phyloP scores from a whole-genome alignment of 2,329 filamentous ascomycete genomes.

The Lachnellula arida region DNA sequence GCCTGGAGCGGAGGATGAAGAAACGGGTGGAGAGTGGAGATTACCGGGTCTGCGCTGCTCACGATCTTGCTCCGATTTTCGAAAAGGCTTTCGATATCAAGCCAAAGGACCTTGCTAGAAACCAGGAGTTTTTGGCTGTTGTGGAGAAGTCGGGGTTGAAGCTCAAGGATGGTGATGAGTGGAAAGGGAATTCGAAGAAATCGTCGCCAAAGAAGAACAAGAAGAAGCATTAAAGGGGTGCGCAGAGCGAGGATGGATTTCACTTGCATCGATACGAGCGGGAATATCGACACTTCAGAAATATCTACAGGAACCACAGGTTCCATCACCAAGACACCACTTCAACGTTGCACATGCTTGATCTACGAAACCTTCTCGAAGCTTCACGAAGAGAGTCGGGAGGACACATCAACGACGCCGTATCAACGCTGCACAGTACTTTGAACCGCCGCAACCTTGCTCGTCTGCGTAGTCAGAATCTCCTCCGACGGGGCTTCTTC shows the following conservation, averaged over 20 bases:
- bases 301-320: too few relatives aligned
- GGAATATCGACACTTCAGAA: too few relatives aligned
- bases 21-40: constrained; percentile 29
- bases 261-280: too few relatives aligned
- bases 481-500: constrained; percentile 9
- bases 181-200: constrained; percentile 8
- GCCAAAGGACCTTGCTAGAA: constrained; percentile 26
- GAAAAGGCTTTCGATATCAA: constrained; percentile 27
- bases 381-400: neutral
- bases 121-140: constrained; percentile 18
- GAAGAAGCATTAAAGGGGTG: neutral
- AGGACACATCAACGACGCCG: neutral
- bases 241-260: neutral
- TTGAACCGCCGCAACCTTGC: neutral
- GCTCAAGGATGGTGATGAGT: neutral
- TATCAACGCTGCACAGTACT: neutral
- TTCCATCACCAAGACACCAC: too few relatives aligned
- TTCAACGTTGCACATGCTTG: neutral
- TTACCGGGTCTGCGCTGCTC: constrained; percentile 33
- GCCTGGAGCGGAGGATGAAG: constrained; percentile 28
- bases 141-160: constrained; percentile 2
- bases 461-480: neutral
- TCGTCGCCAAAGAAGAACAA: constrained; percentile 3
- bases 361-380: neutral
- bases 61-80: constrained; percentile 25